Conservation (phyloP, 208 protist genomes). For the Giardia muris region DNA sequence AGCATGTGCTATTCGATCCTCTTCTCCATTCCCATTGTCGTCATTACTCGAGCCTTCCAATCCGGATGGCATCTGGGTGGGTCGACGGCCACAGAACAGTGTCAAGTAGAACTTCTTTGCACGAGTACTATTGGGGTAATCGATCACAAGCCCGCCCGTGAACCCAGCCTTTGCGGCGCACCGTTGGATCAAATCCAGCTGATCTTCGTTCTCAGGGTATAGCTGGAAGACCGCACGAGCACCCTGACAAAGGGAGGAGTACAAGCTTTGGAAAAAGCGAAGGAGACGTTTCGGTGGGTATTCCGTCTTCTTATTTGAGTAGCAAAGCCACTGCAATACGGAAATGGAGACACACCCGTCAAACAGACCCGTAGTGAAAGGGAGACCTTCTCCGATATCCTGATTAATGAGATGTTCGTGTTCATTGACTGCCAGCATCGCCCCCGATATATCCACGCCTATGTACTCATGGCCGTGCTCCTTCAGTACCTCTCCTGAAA, state of each 20-base stretch:
- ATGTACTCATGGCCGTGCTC: slow-evolving; percentile 77
- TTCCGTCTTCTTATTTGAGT: slow-evolving; percentile 70
- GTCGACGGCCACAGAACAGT: slow-evolving; percentile 37
- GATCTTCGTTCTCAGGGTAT: slow-evolving; percentile 74
- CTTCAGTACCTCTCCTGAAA: slow-evolving; percentile 77
- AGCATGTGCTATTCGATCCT: background rate
- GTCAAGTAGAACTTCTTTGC: slow-evolving; percentile 77
- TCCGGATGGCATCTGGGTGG: background rate
- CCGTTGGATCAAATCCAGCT: slow-evolving; percentile 80
- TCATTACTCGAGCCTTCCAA: background rate
- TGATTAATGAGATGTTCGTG: slow-evolving; percentile 42
- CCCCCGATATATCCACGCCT: slow-evolving; percentile 23
- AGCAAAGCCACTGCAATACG: slow-evolving; percentile 92
- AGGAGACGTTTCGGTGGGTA: slow-evolving; percentile 71
- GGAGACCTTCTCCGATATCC: slow-evolving; percentile 63
- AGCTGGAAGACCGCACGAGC: slow-evolving; percentile 81
- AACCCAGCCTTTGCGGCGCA: slow-evolving; percentile 88
- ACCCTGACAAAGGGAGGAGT: slow-evolving; percentile 66
- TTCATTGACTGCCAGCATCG: slow-evolving; percentile 22
- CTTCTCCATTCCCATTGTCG: background rate
- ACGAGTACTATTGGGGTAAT: slow-evolving; percentile 74
- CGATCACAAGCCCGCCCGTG: slow-evolving; percentile 71
- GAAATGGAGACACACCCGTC: slow-evolving; percentile 88
- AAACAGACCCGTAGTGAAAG: slow-evolving; percentile 80
- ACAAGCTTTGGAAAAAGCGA: slow-evolving; percentile 82